Conservation (phyloP, 2,329 filamentous ascomycete species). For the Geosmithia morbida region DNA sequence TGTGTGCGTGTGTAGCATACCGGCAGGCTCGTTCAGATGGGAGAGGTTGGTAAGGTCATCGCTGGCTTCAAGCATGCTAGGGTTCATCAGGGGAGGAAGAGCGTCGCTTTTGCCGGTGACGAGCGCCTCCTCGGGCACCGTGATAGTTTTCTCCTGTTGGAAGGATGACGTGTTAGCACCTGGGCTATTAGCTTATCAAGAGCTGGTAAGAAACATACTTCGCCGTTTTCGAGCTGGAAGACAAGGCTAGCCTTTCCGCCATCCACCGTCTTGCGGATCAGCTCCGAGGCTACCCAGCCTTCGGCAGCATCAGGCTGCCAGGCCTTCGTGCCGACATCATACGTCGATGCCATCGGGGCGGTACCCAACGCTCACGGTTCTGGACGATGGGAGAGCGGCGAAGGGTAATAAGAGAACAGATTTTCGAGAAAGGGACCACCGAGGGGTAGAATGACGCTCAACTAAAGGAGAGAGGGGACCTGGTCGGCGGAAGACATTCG, state of each 20-base stretch:
- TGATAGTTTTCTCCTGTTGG: conserved; percentile 59
- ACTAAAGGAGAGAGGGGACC: conserved; percentile 4
- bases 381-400: conserved; percentile 3
- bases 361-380: conserved; percentile 1
- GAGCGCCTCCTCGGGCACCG: conserved; percentile 63
- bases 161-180: conserved; percentile 3
- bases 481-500: conserved; percentile 13
- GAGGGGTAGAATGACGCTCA: neutral
- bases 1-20: conserved; percentile 29
- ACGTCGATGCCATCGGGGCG: conserved; percentile 71
- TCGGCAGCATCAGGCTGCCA: conserved; percentile 96
- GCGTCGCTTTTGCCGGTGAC: conserved; percentile 62
- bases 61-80: conserved; percentile 93
- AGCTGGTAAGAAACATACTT: conserved; percentile 38
- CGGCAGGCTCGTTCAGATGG: conserved; percentile 94
- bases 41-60: conserved; percentile 96
- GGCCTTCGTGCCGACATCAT: conserved; percentile 91
- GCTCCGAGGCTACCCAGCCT: conserved; percentile 95
- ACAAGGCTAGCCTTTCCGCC: conserved; percentile 78
- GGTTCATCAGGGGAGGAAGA: conserved; percentile 93
- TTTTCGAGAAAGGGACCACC: conserved; percentile 2
- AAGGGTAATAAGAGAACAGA: conserved; percentile 6
- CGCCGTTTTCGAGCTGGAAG: conserved; percentile 84
- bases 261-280: conserved; percentile 69
- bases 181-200: neutral